Evolutionary conservation across 495 filamentous ascomycete genomes (phyloP).

Genomic region (Glonium stellatum): DNA sequence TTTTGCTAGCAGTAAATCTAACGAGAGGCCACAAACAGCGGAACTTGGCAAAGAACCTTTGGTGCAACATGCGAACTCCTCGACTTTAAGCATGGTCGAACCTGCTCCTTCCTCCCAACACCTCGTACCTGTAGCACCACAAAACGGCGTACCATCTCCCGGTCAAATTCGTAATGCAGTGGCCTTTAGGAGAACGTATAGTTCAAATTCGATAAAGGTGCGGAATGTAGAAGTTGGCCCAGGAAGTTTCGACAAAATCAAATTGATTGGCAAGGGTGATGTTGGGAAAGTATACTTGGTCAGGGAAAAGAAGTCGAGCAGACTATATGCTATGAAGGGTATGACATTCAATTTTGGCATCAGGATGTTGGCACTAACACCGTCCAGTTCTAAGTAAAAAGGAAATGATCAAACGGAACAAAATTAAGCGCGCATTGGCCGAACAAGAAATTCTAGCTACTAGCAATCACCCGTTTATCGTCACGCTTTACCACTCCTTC

Average conservation of each 20-base stretch:
- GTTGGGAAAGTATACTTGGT: constrained; percentile 98
- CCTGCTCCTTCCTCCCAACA: constrained; percentile 36
- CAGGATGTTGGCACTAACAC: constrained; percentile 37
- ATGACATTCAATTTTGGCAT: constrained; percentile 22
- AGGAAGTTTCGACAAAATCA: constrained; percentile 97
- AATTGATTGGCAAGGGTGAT: constrained; percentile 96
- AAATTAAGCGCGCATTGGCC: constrained; percentile 96
- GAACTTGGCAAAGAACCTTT: constrained; percentile 73
- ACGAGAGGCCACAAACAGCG: constrained; percentile 69
- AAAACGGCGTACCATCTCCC: constrained; percentile 43
- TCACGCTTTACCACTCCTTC: constrained; percentile 96
- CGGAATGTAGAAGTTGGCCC: constrained; percentile 94
- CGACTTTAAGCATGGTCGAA: constrained; percentile 53
- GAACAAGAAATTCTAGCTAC: constrained; percentile 98
- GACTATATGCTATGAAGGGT: constrained; percentile 99
- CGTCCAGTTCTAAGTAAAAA: constrained; percentile 89
- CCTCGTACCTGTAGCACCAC: constrained; percentile 43
- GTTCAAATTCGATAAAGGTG: constrained; percentile 98
- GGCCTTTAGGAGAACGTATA: constrained; percentile 90
- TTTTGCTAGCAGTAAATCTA: constrained; percentile 60
- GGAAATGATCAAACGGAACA: constrained; percentile 99
- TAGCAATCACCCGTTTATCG: constrained; percentile 98
- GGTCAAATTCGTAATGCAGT: constrained; percentile 53
- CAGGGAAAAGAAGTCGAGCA: constrained; percentile 89
- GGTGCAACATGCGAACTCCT: constrained; percentile 48